These are phyloP conservation scores for Xerophyta viscosa DNA, from an alignment of 106 monocot species.

Conservation along the genomic window DNA sequence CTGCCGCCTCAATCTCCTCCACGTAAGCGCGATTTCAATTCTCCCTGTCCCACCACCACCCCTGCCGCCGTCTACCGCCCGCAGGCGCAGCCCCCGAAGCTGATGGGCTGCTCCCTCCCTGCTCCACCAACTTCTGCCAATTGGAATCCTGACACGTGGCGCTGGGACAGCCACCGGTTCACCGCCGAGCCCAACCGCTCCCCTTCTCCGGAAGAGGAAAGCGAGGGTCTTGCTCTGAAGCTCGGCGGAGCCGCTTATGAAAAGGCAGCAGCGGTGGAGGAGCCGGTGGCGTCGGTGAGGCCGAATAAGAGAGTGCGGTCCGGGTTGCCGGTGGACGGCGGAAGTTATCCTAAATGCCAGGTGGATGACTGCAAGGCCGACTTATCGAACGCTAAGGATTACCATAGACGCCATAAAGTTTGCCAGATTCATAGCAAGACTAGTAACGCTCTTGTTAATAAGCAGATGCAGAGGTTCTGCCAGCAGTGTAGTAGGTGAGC, in stretches of 20 bases:
- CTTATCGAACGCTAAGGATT: slow-evolving; percentile 80
- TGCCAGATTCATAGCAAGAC: slow-evolving; percentile 92
- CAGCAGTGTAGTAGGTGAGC: slow-evolving; percentile 98
- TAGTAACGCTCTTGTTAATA: slow-evolving; percentile 63
- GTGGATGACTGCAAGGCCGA: slow-evolving; percentile 82
- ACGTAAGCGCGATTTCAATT: not conserved
- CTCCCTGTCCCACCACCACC: not conserved
- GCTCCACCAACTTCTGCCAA: not conserved
- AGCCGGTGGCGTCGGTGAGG: slow-evolving; percentile 9
- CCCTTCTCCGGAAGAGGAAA: slow-evolving; percentile 1
- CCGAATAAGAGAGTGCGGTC: slow-evolving; percentile 34
- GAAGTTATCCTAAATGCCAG: slow-evolving; percentile 80
- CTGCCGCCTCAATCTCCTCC: too few relatives aligned
- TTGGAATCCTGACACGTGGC: slow-evolving; percentile 30
- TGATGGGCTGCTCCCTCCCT: slow-evolving; percentile 10
- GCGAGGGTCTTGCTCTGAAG: slow-evolving; percentile 21
- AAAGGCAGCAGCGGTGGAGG: not conserved
- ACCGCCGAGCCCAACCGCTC: slow-evolving; percentile 16
- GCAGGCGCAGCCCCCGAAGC: not conserved
- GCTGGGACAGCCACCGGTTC: slow-evolving; percentile 32
- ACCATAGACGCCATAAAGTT: slow-evolving; percentile 92
- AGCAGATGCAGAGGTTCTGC: slow-evolving; percentile 96
- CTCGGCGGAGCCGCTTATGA: slow-evolving; percentile 14
- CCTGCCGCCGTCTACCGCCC: too few relatives aligned
- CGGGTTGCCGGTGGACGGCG: slow-evolving; percentile 21